Conservation (phyloP, 2,329 filamentous ascomycete genomes). For the Raffaelea albimanens region DNA sequence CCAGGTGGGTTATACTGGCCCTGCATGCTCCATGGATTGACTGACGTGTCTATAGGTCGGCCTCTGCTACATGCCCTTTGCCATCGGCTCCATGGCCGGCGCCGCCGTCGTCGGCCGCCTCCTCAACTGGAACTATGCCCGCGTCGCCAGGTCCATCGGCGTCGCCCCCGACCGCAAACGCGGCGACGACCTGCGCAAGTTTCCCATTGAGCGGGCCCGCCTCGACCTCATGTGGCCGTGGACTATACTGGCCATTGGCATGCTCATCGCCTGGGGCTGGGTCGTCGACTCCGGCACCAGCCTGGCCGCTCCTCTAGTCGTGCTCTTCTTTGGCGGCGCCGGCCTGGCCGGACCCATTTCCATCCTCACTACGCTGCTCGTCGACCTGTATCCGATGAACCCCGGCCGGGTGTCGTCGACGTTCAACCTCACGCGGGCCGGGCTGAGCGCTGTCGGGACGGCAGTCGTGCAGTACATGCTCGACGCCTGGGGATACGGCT, state of each 20-base stretch:
- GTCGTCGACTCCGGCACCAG: conserved; percentile 25
- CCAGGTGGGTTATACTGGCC: too few species aligned
- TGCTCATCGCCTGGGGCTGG: conserved; percentile 33
- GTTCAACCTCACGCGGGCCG: conserved; percentile 30
- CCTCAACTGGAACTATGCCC: conserved; percentile 52
- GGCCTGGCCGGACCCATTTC: conserved; percentile 29
- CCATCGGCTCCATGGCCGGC: conserved; percentile 25
- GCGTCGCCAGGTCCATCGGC: conserved; percentile 38
- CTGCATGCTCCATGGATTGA: too few species aligned
- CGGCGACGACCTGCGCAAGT: conserved; percentile 22
- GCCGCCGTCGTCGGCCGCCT: conserved; percentile 33
- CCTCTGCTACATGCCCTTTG: conserved; percentile 29
- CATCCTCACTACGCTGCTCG: conserved; percentile 29
- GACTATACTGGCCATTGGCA: conserved; percentile 32
- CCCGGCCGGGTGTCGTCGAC: conserved; percentile 30
- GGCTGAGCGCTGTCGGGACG: conserved; percentile 28
- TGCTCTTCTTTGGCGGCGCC: conserved; percentile 28
- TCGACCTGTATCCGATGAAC: conserved; percentile 32
- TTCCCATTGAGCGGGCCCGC: conserved; percentile 28
- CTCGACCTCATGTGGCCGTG: conserved; percentile 24
- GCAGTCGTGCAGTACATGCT: conserved; percentile 31
- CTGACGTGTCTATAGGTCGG: too few species aligned
- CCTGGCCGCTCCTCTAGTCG: conserved; percentile 29
- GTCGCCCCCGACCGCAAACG: conserved; percentile 38
- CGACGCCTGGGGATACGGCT: conserved; percentile 29